Evolutionary conservation across 768 basidiomycete species (phyloP).

Genomic region (Suillus variegatus): DNA sequence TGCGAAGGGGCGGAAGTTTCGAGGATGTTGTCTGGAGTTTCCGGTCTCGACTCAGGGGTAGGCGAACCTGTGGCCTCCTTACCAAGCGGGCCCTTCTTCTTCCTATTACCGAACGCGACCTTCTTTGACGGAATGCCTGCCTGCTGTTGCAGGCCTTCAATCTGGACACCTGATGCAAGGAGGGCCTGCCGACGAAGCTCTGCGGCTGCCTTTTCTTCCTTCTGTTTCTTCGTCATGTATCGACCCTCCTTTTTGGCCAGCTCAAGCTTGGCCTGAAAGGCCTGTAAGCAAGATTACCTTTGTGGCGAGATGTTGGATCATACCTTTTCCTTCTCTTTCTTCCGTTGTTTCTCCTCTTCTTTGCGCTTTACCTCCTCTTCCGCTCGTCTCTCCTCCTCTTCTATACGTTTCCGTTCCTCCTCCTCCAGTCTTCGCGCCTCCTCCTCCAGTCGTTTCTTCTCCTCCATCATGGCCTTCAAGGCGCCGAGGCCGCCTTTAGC

Average conservation of each 20-base stretch:
- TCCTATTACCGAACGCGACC: conserved; percentile 80
- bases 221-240: conserved; percentile 95
- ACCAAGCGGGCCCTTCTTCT: conserved; percentile 63
- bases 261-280: conserved; percentile 77
- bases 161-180: conserved; percentile 83
- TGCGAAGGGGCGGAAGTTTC: conserved; percentile 25
- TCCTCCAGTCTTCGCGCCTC: conserved; percentile 72
- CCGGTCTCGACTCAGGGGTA: conserved; percentile 54
- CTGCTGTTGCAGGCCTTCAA: conserved; percentile 82
- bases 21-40: conserved; percentile 34
- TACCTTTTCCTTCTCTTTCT: conserved; percentile 90
- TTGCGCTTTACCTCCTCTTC: conserved; percentile 77
- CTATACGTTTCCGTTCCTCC: conserved; percentile 77
- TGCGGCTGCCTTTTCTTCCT: conserved; percentile 87
- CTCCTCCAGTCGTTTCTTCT: conserved; percentile 86
- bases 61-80: conserved; percentile 50
- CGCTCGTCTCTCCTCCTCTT: conserved; percentile 82
- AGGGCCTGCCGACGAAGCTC: conserved; percentile 91
- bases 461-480: conserved; percentile 89
- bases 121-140: conserved; percentile 58
- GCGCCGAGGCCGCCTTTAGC: conserved; percentile 84
- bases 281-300: conserved; percentile 1
- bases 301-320: conserved; percentile 2
- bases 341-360: conserved; percentile 82
- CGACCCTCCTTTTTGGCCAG: conserved; percentile 92